These are phyloP conservation scores for Chlorella sp. DNA, from an alignment of 139 green algal species.

Conservation along the genomic window DNA sequence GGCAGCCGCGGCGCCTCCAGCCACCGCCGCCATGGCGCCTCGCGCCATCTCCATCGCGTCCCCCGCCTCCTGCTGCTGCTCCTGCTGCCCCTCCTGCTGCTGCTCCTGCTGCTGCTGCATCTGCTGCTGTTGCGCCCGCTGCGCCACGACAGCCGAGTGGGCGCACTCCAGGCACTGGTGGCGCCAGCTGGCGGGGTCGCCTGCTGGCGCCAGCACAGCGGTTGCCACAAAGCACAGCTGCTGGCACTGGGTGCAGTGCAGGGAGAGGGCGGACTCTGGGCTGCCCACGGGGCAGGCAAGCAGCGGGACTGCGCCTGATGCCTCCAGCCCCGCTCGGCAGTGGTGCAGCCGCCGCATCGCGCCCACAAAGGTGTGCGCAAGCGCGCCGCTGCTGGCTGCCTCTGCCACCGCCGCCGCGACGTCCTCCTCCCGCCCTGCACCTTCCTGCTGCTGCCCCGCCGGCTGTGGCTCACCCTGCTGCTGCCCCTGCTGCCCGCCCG, in stretches of 20 bases:
- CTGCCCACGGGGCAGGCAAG: background rate
- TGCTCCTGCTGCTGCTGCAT: too few species aligned
- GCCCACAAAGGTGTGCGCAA: constrained; percentile 24
- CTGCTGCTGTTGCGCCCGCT: background rate
- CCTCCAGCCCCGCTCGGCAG: constrained; percentile 18
- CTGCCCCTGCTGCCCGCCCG: background rate
- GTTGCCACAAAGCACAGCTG: background rate
- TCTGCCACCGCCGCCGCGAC: background rate
- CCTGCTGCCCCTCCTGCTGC: background rate
- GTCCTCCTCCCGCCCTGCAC: too few species aligned
- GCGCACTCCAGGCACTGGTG: constrained; percentile 45
- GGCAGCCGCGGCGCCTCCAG: too few species aligned
- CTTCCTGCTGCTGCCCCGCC: background rate
- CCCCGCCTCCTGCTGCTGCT: background rate
- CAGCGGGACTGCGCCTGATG: constrained; percentile 2
- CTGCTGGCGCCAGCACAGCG: constrained; percentile 1
- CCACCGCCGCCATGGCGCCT: background rate
- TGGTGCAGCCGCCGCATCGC: constrained; percentile 23
- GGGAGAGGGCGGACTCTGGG: background rate
- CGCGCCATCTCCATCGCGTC: too few species aligned
- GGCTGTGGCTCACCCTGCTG: too few species aligned
- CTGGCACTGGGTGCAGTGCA: constrained; percentile 23
- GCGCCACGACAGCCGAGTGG: background rate
- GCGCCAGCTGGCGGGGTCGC: background rate
- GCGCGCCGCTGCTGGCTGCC: background rate